Evolutionary conservation across 2,329 filamentous ascomycete species (phyloP), one percentile per base, ranked within the genome.

Genomic region (Cladosporium austrohemisphaericum): DNA sequence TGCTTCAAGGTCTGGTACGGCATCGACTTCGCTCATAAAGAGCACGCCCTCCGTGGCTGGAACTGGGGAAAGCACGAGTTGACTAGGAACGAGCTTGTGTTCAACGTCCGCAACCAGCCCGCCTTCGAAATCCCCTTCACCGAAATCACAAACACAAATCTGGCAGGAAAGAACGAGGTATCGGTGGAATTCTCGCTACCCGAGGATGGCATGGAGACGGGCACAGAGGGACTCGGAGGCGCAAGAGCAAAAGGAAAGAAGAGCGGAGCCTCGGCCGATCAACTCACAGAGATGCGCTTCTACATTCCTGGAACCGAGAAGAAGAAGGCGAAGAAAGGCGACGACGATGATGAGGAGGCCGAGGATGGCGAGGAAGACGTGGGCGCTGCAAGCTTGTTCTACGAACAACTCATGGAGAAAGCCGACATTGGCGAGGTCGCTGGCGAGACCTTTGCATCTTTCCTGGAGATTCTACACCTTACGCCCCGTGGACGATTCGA

Each of bases 61-160:
- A 98, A 98, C 69, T 98, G 93, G 94, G 93, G 93, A 63, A 98
- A 97, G 72, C 88, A 89, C 56, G 93, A 98, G 63, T 95, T 98
- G 67, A 85, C 86, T 54, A 95, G 97, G 71, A 86, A 90, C 48
- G 93, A 98, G 73, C 81, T 98, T 49, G 81, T 88, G 23, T 98
- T 98, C 77, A 97, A 91, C 68, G 93, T 98, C 29, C 90, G 95
- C 67, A 98, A 96, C 70, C 84, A 90, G 61, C 93, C 93, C 3
- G 88, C 92, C 4, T 98, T 98, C 68, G 93, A 97, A 70, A 84
- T 98, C 4, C 91, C 94, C 10, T 98, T 97, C 73, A 88, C 90
- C 38, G 93, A 98, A 69, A 94, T 98, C 60, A 91, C 88, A 51
- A 98, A 98, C 72, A 97, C 93, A 52, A 98, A 98, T 69, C 71